phyloP scores from a whole-genome alignment of 257 asterid genomes.

The Coffea canephora region DNA sequence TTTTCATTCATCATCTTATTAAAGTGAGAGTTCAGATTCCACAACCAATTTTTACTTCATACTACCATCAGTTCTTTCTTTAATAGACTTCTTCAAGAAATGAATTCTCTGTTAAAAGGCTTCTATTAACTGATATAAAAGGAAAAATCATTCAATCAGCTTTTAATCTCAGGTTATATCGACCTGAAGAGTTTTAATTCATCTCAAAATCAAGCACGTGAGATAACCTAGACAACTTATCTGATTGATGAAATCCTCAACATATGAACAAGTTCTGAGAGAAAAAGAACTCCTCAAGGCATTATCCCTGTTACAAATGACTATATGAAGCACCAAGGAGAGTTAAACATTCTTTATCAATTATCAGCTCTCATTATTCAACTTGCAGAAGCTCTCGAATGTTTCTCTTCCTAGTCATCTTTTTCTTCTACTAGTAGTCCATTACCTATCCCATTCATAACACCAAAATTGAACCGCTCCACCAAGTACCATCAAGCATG shows the following conservation, averaged over 20 bases:
- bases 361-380: neutral
- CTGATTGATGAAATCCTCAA: neutral
- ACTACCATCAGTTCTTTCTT: too few relatives aligned
- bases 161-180: neutral
- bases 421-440: neutral
- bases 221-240: conserved; percentile 4
- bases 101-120: neutral
- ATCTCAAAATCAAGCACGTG: neutral
- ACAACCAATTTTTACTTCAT: neutral
- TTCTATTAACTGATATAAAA: neutral
- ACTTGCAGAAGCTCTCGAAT: neutral
- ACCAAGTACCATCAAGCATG: neutral
- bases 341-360: neutral
- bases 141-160: neutral
- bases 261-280: neutral
- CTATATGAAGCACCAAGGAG: neutral
- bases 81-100: neutral
- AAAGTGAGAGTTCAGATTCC: neutral
- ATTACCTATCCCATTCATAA: neutral
- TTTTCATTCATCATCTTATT: neutral
- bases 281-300: neutral
- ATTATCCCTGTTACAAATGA: neutral
- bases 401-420: neutral
- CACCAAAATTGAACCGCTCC: neutral
- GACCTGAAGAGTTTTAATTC: neutral